These are phyloP conservation scores for Pholiota adiposa DNA, from an alignment of 1,284 basidiomycete species.

Conservation along the genomic window DNA sequence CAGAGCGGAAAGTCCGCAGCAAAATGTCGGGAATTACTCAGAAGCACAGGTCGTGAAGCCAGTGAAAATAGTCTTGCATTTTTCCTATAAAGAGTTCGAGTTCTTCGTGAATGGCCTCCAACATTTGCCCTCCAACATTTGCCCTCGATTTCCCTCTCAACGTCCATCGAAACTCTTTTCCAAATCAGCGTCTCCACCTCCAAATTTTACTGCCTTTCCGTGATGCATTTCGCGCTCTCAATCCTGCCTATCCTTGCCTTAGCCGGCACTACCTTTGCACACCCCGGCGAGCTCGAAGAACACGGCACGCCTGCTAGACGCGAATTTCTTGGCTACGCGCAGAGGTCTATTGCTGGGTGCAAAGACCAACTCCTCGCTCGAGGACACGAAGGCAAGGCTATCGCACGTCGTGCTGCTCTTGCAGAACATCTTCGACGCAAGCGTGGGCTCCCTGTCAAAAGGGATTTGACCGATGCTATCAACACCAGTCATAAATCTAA, in stretches of 20 bases:
- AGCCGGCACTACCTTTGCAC: background rate
- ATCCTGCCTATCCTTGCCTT: conserved; percentile 3
- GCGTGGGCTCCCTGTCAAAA: conserved; percentile 8
- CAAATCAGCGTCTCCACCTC: background rate
- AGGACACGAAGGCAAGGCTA: conserved; percentile 1
- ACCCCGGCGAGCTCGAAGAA: conserved; percentile 5
- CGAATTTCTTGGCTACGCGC: conserved; percentile 3
- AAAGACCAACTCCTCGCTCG: background rate
- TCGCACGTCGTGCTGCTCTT: conserved; percentile 13
- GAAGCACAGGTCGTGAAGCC: background rate
- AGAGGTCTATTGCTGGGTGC: conserved; percentile 7
- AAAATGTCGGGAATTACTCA: background rate
- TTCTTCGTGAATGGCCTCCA: too few relatives aligned
- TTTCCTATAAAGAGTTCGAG: too few relatives aligned
- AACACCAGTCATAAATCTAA: conserved; percentile 15
- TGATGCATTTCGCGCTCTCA: background rate
- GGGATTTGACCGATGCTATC: conserved; percentile 9
- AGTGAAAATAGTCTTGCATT: too few relatives aligned
- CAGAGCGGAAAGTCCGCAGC: background rate
- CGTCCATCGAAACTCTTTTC: too few relatives aligned
- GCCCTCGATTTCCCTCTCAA: background rate
- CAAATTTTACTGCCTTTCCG: background rate
- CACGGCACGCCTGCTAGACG: conserved; percentile 6
- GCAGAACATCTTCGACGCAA: conserved; percentile 11
- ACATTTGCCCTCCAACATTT: too few relatives aligned